These are phyloP conservation scores for Soucietia sequanensis DNA, from an alignment of 805 yeast species.

Conservation along the genomic window DNA sequence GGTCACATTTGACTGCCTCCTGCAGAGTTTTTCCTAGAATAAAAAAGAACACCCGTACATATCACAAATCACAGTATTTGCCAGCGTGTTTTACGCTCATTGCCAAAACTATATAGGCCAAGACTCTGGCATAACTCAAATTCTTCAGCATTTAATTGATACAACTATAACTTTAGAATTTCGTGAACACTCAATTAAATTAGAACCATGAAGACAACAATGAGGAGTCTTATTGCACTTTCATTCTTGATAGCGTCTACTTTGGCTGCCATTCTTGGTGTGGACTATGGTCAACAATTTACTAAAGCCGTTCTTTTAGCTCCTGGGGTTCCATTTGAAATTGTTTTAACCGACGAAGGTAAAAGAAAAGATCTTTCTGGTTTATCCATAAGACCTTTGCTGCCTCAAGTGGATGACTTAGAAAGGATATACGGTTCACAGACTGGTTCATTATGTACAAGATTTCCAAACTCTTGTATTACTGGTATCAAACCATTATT, in stretches of 20 bases:
- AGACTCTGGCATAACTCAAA: no score
- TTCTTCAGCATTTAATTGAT: no score
- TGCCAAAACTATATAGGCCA: no score
- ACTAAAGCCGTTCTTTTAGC: conserved; percentile 87
- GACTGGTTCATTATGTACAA: conserved; percentile 65
- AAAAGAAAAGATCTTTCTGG: conserved; percentile 89
- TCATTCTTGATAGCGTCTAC: conserved; percentile 17
- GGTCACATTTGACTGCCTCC: no score
- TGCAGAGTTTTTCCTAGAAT: no score
- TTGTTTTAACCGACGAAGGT: conserved; percentile 85
- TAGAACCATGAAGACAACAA: background rate
- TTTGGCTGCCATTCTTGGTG: conserved; percentile 71
- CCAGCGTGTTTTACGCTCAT: no score
- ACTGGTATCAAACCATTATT: conserved; percentile 67
- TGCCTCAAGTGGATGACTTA: conserved; percentile 31
- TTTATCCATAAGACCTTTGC: conserved; percentile 53
- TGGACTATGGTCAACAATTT: conserved; percentile 86
- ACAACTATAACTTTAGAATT: no score
- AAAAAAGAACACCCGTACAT: no score
- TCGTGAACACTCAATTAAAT: background rate
- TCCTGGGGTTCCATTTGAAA: conserved; percentile 85
- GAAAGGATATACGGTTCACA: conserved; percentile 79
- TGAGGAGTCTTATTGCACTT: no score
- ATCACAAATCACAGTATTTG: no score
- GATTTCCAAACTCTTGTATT: conserved; percentile 71